phyloP scores from a whole-genome alignment of 2,329 filamentous ascomycete genomes.

The Talaromyces rugulosus region DNA sequence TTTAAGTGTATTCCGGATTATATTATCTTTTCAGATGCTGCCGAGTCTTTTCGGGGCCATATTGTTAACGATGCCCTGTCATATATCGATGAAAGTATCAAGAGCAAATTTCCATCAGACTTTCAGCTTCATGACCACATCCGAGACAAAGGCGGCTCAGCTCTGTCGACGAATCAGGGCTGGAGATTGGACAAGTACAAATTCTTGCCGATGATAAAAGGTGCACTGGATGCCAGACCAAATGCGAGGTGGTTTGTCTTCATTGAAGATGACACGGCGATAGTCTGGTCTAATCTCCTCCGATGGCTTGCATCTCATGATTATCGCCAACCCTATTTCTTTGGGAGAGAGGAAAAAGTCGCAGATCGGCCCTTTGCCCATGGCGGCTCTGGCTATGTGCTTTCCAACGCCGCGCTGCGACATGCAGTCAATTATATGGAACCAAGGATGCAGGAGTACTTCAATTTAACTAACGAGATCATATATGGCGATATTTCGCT shows the following conservation, averaged over 20 bases:
- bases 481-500: slow-evolving; percentile 51
- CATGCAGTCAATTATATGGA: slow-evolving; percentile 40
- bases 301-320: slow-evolving; percentile 51
- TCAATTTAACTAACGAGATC: slow-evolving; percentile 41
- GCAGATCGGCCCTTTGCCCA: slow-evolving; percentile 49
- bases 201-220: slow-evolving; percentile 52
- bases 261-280: slow-evolving; percentile 56
- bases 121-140: slow-evolving; percentile 51
- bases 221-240: slow-evolving; percentile 40
- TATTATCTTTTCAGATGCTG: slow-evolving; percentile 57
- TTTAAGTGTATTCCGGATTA: slow-evolving; percentile 53
- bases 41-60: slow-evolving; percentile 48
- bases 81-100: slow-evolving; percentile 37
- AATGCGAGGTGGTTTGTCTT: slow-evolving; percentile 57
- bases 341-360: slow-evolving; percentile 51
- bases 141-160: slow-evolving; percentile 37
- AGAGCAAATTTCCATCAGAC: slow-evolving; percentile 37
- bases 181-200: slow-evolving; percentile 57
- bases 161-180: slow-evolving; percentile 45
- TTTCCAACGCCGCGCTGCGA: slow-evolving; percentile 49
- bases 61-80: slow-evolving; percentile 48
- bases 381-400: slow-evolving; percentile 50
- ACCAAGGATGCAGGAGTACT: slow-evolving; percentile 38
- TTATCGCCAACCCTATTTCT: slow-evolving; percentile 44
- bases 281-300: slow-evolving; percentile 51